Percentiles rank a stretch among this genome's conserved stretches.
phyloP scores from a whole-genome alignment of 2,329 filamentous ascomycete genomes.

The Microthyrium microscopicum region DNA sequence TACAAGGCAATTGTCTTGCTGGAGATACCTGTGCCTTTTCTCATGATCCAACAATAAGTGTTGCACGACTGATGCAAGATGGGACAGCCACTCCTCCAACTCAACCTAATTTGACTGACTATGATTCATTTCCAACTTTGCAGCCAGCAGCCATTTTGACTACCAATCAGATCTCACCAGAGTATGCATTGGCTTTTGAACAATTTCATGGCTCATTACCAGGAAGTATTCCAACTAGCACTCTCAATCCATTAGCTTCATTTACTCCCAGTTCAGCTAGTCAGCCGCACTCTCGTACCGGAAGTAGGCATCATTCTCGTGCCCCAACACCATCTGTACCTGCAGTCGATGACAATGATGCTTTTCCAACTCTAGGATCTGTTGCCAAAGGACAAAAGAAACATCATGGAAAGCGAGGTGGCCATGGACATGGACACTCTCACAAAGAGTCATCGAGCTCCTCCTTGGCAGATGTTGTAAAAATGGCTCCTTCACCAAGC shows the following conservation, averaged over 20 bases:
- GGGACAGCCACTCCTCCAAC: constrained; percentile 43
- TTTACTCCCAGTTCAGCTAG: constrained; percentile 39
- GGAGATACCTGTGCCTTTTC: constrained; percentile 93
- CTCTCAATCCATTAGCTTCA: constrained; percentile 45
- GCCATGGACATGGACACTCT: constrained; percentile 54
- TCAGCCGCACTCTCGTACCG: constrained; percentile 64
- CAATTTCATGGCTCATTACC: constrained; percentile 19
- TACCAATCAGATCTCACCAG: constrained; percentile 25
- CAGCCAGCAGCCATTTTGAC: constrained; percentile 19
- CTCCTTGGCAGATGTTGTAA: constrained; percentile 84
- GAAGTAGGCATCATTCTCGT: constrained; percentile 60
- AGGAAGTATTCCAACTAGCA: constrained; percentile 43
- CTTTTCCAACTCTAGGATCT: constrained; percentile 78
- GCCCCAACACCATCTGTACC: constrained; percentile 49
- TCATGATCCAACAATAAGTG: constrained; percentile 76
- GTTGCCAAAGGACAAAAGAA: constrained; percentile 71
- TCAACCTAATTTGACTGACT: constrained; percentile 61
- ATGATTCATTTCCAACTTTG: constrained; percentile 70
- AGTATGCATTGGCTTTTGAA: constrained; percentile 16
- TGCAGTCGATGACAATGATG: constrained; percentile 83
- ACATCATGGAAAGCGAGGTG: constrained; percentile 79
- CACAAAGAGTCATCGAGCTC: constrained; percentile 42
- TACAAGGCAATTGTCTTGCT: constrained; percentile 87
- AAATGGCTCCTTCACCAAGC: constrained; percentile 79
- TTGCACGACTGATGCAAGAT: constrained; percentile 64